phyloP scores from a whole-genome alignment of 140 eudicot genomes.

The Ambrosia hybrid region DNA sequence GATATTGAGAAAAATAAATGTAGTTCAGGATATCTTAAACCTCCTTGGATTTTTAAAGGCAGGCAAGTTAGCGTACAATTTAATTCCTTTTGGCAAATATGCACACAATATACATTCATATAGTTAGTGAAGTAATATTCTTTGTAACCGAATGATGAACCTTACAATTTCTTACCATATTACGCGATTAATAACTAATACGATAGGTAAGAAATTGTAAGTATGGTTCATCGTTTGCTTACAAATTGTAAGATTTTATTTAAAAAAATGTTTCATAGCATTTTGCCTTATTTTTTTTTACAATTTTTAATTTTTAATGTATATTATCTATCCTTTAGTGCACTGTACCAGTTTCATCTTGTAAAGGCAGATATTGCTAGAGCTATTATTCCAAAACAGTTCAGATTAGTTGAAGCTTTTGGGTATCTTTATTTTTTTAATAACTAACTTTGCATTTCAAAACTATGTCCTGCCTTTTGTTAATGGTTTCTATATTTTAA shows the following conservation, averaged over 20 bases:
- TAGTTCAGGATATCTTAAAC: slow-evolving; percentile 56
- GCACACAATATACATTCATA: neutral
- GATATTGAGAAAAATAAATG: slow-evolving; percentile 45
- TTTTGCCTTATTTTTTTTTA: neutral
- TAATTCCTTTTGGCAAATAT: neutral
- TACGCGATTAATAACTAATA: neutral
- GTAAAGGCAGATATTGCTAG: slow-evolving; percentile 83
- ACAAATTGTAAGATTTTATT: neutral
- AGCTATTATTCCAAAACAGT: slow-evolving; percentile 87
- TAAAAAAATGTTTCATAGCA: neutral
- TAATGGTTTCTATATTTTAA: slow-evolving; percentile 28
- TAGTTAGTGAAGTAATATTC: neutral
- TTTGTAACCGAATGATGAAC: neutral
- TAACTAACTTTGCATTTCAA: too few relatives aligned
- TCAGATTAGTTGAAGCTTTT: slow-evolving; percentile 91
- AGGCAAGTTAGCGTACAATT: slow-evolving; percentile 52
- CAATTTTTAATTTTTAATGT: neutral
- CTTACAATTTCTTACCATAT: neutral
- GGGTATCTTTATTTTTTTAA: slow-evolving; percentile 48
- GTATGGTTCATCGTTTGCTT: neutral
- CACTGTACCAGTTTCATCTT: slow-evolving; percentile 88
- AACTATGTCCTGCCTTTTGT: neutral
- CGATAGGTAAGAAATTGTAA: neutral
- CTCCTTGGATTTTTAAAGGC: slow-evolving; percentile 93
- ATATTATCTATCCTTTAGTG: slow-evolving; percentile 46